These are phyloP conservation scores for Tylopilus balloui DNA, from an alignment of 768 basidiomycete species.

Conservation along the genomic window DNA sequence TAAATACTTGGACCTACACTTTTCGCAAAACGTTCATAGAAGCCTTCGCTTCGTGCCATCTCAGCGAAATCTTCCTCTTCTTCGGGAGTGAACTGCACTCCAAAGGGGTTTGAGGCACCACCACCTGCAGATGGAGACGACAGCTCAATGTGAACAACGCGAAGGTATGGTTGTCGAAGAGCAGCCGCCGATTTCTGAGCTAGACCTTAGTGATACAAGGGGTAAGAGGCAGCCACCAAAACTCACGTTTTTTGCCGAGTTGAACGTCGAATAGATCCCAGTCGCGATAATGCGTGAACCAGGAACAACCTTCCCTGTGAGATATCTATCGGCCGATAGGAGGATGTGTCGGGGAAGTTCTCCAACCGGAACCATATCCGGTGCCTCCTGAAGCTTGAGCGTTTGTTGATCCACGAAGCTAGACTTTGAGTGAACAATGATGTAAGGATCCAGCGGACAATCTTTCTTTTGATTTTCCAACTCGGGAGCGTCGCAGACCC, in stretches of 20 bases:
- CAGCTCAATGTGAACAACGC: slow-evolving; percentile 87
- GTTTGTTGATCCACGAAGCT: slow-evolving; percentile 94
- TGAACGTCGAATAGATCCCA: slow-evolving; percentile 96
- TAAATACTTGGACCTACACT: slow-evolving; percentile 97
- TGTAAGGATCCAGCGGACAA: slow-evolving; percentile 93
- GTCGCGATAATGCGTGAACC: slow-evolving; percentile 95
- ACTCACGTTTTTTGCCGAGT: slow-evolving; percentile 77
- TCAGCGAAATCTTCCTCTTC: slow-evolving; percentile 96
- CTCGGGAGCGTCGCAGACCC: slow-evolving; percentile 79
- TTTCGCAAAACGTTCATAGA: slow-evolving; percentile 90
- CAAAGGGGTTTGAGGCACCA: slow-evolving; percentile 77
- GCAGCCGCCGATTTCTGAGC: slow-evolving; percentile 75
- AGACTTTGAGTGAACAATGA: slow-evolving; percentile 92
- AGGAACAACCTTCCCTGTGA: slow-evolving; percentile 91
- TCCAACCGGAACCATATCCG: slow-evolving; percentile 99
- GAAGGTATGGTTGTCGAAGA: slow-evolving; percentile 89
- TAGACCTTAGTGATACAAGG: background rate
- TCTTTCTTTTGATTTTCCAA: slow-evolving; percentile 86
- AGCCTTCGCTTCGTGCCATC: slow-evolving; percentile 81
- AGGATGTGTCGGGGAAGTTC: slow-evolving; percentile 95
- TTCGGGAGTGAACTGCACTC: slow-evolving; percentile 85
- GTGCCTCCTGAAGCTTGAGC: slow-evolving; percentile 96
- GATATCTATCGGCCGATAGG: slow-evolving; percentile 82
- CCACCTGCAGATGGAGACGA: slow-evolving; percentile 73
- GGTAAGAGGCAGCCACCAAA: background rate